phyloP scores from a whole-genome alignment of 2,329 filamentous ascomycete genomes.

The Diaporthe sp. region DNA sequence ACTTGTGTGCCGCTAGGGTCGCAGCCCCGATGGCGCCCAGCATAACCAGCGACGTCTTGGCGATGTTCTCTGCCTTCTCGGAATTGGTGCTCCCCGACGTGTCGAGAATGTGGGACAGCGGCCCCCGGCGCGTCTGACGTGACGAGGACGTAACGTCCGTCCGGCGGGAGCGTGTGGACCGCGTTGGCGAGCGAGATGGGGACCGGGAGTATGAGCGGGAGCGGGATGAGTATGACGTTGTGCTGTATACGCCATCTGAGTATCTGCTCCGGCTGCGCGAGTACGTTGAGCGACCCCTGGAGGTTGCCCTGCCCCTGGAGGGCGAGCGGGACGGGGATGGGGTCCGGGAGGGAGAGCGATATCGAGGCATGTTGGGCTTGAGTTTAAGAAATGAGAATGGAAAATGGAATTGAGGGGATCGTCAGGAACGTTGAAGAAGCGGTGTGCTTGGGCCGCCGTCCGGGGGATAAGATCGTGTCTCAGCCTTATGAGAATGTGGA shows the following conservation, averaged over 20 bases:
- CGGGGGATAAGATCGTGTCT: slow-evolving; percentile 1
- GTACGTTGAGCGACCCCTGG: not conserved
- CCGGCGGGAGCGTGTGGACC: slow-evolving; percentile 27
- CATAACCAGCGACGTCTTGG: slow-evolving; percentile 53
- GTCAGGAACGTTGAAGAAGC: not conserved
- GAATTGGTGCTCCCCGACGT: slow-evolving; percentile 21
- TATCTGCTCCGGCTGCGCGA: slow-evolving; percentile 31
- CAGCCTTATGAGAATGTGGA: slow-evolving; percentile 20
- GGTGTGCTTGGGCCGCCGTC: not conserved
- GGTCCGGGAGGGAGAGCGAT: slow-evolving; percentile 43
- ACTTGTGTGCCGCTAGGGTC: slow-evolving; percentile 52
- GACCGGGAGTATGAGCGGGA: slow-evolving; percentile 21
- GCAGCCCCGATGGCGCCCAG: slow-evolving; percentile 54
- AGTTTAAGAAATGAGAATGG: not conserved
- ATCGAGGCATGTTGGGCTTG: slow-evolving; percentile 40
- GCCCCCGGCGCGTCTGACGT: not conserved
- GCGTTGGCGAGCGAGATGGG: slow-evolving; percentile 22
- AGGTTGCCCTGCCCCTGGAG: slow-evolving; percentile 33
- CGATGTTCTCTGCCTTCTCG: slow-evolving; percentile 40
- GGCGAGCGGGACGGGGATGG: slow-evolving; percentile 41
- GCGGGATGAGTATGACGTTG: slow-evolving; percentile 39
- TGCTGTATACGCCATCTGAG: slow-evolving; percentile 38
- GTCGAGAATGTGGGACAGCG: slow-evolving; percentile 27
- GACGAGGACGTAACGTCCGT: not conserved
- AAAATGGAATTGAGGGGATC: not conserved